Base-by-base conservation (phyloP, 2,329 filamentous ascomycete species). In the Podosphaera xanthii region DNA sequence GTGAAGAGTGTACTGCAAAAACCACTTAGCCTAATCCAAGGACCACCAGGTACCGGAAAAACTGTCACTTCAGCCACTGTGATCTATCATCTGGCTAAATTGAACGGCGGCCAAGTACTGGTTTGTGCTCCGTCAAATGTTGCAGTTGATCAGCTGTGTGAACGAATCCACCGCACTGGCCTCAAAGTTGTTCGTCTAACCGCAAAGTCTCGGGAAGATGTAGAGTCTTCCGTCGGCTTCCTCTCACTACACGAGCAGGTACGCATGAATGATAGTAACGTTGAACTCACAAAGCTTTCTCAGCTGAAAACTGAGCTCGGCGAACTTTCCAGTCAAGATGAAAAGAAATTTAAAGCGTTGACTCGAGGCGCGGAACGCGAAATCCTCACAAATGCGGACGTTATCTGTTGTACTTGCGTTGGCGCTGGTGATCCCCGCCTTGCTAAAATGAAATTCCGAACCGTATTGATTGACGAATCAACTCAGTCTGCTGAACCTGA, bases 101-200 rank as follows among this genome's bases (percentile, higher is more conserved):
- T 94, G 72, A 97, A 90, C 66, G 89, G 86, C 63, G 89, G 90
- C 59, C 92, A 95, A 68, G 91, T 98, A 3, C 77, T 98, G 42
- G 92, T 98, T 53, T 98, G 92, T 67, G 92, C 92, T 14, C 92
- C 92, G 0, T 98, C 92, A 57, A 98, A 98, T 76, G 92, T 98
- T 62, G 92, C 92, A 7, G 92, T 98, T 35, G 92, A 98, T 68
- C 92, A 98, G 72, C 83, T 98, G 36, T 98, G 92, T 69, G 92
- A 98, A 72, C 88, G 94, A 54, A 91, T 98, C 62, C 91, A 97
- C 71, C 81, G 83, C 60, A 98, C 92, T 40, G 90, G 90, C 1
- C 77, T 98, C 63, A 98, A 98, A 74, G 92, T 94, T 59, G 92
- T 97, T 50, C 90, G 92, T 68, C 82, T 98, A 61, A 98, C 92